Percentiles rank a stretch among this genome's conserved stretches.
phyloP scores from a whole-genome alignment of 2,329 filamentous ascomycete genomes.

The Botrytis paeoniae region DNA sequence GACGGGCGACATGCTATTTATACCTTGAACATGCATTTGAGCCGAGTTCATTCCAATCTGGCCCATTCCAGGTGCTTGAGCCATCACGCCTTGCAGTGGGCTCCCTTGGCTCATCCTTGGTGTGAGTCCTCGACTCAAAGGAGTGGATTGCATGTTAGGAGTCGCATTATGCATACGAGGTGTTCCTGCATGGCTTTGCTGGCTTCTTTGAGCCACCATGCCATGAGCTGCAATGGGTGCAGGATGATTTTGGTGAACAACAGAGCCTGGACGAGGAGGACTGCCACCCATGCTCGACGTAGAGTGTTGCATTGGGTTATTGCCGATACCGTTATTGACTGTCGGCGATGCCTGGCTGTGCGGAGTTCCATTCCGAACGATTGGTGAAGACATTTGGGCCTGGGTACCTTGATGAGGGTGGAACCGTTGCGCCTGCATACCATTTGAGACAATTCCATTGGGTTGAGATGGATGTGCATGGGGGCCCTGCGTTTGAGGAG shows the following conservation, averaged over 20 bases:
- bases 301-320: conserved; percentile 60
- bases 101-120: conserved; percentile 63
- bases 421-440: conserved; percentile 39
- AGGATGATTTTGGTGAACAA: conserved; percentile 54
- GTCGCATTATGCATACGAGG: conserved; percentile 61
- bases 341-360: conserved; percentile 64
- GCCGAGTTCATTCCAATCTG: conserved; percentile 51
- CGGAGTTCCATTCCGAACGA: conserved; percentile 60
- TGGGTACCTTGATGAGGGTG: conserved; percentile 54
- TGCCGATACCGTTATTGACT: conserved; percentile 44
- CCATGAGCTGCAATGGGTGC: conserved; percentile 55
- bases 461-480: conserved; percentile 45
- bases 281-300: conserved; percentile 67
- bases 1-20: conserved; percentile 40
- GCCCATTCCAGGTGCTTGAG: conserved; percentile 54
- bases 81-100: conserved; percentile 58
- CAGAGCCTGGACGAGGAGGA: conserved; percentile 63
- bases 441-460: conserved; percentile 43
- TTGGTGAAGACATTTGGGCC: conserved; percentile 65
- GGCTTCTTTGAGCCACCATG: conserved; percentile 63
- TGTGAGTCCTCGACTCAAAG: conserved; percentile 54
- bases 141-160: conserved; percentile 61
- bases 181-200: conserved; percentile 65
- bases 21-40: conserved; percentile 27
- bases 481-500: conserved; percentile 37